phyloP scores from a whole-genome alignment of 345 rosid genomes.

The Erucastrum elatum region DNA sequence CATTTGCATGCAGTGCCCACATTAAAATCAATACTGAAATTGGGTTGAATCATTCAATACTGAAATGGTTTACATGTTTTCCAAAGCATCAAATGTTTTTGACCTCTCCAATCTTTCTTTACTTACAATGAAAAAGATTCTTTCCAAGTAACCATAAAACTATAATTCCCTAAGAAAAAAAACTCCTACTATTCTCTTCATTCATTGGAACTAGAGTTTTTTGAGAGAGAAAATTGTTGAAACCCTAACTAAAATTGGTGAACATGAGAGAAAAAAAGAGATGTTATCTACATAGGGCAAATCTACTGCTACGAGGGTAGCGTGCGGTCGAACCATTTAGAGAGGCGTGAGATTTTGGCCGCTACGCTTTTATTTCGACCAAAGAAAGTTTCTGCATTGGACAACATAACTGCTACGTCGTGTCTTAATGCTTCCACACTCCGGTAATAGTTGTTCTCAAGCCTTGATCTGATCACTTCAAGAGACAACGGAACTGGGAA shows the following conservation, averaged over 20 bases:
- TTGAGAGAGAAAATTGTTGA: background rate
- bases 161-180: background rate
- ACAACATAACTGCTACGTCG: constrained; percentile 66
- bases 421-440: constrained; percentile 74
- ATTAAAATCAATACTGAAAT: background rate
- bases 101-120: constrained; percentile 10
- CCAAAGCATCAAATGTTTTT: background rate
- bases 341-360: constrained; percentile 54
- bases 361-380: constrained; percentile 56
- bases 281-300: constrained; percentile 46
- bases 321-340: constrained; percentile 54
- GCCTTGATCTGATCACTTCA: constrained; percentile 64
- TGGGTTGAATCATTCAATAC: background rate
- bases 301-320: constrained; percentile 35
- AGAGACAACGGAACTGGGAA: constrained; percentile 84
- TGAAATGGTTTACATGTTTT: background rate
- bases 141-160: constrained; percentile 21
- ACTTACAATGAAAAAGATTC: constrained; percentile 22
- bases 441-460: constrained; percentile 84
- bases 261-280: background rate
- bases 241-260: constrained; percentile 29
- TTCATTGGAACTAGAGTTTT: constrained; percentile 9
- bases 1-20: background rate
- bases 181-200: background rate
- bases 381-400: constrained; percentile 66